Base-by-base conservation (phyloP, 2,329 filamentous ascomycete species). In the Chaetothyriales sp. region DNA sequence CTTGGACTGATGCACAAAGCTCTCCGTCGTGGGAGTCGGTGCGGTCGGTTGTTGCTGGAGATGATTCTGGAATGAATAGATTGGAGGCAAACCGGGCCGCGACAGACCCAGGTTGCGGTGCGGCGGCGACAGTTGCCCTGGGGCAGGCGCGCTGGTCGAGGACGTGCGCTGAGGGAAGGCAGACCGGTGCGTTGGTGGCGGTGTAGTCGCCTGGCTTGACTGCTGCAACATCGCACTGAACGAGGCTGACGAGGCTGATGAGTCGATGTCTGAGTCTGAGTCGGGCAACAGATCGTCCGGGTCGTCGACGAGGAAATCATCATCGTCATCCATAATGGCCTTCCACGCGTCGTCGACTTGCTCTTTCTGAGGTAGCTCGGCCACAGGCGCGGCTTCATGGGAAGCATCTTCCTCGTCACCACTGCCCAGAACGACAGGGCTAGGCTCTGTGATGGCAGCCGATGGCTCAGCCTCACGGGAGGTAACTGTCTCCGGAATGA, bases 231-330 rank as follows among this genome's bases (percentile, higher is more conserved):
- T 15, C 58, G 63, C 6, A 55, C 48, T 55, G 53, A 49, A 54
- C 47, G 39, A 55, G 28, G 52, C 49, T n/a, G 50, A 50, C 10
- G 49, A n/a, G 32, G 50, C 53, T 22, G 54, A 52, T 44, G 55
- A 54, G 5, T 48, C 56, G 32, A 55, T 54, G 3, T 44, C 52
- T 54, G 60, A 51, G 50, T 73, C 73, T 3, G 75, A 73, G 51
- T 89, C 88, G 5, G 94, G 82, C 8, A 95, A 70, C 53, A 95
- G 84, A 0, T 86, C 88, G 63, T 95, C 89, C 58, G 89, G 89
- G 45, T 84, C 80, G 20, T 81, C 80, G 46, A 80, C 69, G 48
- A 77, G 63, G 58, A 76, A 63, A 53, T 87, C 80, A 56, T 89
- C 83, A 47, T 85, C 83, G 12, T 72, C 86, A 60, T 95, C 78